These are phyloP conservation scores for Viridothelium virens DNA, from an alignment of 495 filamentous ascomycete genomes.

Conservation along the genomic window DNA sequence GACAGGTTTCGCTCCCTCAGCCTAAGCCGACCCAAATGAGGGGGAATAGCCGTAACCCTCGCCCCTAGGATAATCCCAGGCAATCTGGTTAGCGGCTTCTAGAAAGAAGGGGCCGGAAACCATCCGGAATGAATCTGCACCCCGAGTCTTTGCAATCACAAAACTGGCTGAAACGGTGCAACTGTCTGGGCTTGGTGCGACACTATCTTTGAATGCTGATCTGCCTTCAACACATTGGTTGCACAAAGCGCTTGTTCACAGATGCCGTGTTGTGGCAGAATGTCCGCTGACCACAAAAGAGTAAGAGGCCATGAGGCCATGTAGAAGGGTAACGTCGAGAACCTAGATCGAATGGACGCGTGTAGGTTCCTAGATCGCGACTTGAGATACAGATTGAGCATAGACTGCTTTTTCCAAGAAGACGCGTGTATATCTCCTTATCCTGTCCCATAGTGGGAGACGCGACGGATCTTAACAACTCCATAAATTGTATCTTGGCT, in stretches of 20 bases:
- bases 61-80: not conserved
- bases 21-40: not conserved
- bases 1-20: not conserved
- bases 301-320: not conserved
- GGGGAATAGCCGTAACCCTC: constrained; percentile 2
- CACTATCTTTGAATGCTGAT: not conserved
- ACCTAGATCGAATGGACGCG: no score
- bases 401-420: no score
- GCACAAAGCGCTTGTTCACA: constrained; percentile 11
- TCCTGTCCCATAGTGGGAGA: no score
- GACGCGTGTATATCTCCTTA: no score
- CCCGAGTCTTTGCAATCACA: constrained; percentile 2
- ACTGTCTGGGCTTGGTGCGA: constrained; percentile 10
- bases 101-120: constrained; percentile 8
- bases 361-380: not conserved
- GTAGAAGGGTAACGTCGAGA: not conserved
- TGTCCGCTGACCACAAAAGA: constrained; percentile 3
- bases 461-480: not conserved
- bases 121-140: constrained; percentile 5
- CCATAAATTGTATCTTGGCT: not conserved
- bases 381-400: not conserved
- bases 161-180: not conserved
- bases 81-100: not conserved
- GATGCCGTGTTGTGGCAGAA: not conserved
- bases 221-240: not conserved